phyloP scores from a whole-genome alignment of 805 yeast species.

The Candida alai region DNA sequence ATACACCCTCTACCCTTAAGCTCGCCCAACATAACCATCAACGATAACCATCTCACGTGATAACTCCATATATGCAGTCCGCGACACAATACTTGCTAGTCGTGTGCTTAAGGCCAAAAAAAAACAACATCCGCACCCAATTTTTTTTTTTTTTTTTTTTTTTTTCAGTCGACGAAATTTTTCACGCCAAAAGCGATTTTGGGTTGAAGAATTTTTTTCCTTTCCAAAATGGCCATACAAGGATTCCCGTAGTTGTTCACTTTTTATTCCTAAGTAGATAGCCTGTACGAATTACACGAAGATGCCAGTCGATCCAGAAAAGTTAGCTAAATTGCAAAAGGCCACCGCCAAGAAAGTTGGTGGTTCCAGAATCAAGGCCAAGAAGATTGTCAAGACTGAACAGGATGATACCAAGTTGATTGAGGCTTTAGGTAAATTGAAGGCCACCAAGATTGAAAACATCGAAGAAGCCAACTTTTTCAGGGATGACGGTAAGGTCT shows the following conservation, averaged over 20 bases:
- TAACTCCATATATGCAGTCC: no score
- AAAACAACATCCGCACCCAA: background rate
- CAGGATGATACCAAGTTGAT: slow-evolving; percentile 90
- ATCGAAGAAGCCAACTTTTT: slow-evolving; percentile 97
- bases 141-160: slow-evolving; percentile 1
- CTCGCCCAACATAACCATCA: no score
- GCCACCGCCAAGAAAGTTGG: slow-evolving; percentile 73
- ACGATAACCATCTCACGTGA: no score
- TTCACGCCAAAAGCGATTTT: no score
- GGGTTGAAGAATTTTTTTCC: slow-evolving; percentile 1
- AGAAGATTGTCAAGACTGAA: slow-evolving; percentile 67
- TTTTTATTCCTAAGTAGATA: background rate
- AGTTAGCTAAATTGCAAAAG: slow-evolving; percentile 88
- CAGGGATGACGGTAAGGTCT: slow-evolving; percentile 92
- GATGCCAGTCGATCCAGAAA: slow-evolving; percentile 92
- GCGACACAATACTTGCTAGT: no score
- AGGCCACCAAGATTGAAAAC: slow-evolving; percentile 83
- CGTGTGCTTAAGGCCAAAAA: slow-evolving; percentile 1
- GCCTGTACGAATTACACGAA: slow-evolving; percentile 13
- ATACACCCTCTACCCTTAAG: no score
- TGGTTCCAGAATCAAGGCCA: slow-evolving; percentile 89
- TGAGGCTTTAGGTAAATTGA: slow-evolving; percentile 81
- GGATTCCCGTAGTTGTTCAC: background rate
- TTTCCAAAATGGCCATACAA: background rate
- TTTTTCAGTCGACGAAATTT: slow-evolving; percentile 9